Percentiles rank a stretch among this genome's conserved stretches.
Evolutionary conservation across 352 stramenopile species (phyloP).

Genomic region (Pythium vanterpoolii): DNA sequence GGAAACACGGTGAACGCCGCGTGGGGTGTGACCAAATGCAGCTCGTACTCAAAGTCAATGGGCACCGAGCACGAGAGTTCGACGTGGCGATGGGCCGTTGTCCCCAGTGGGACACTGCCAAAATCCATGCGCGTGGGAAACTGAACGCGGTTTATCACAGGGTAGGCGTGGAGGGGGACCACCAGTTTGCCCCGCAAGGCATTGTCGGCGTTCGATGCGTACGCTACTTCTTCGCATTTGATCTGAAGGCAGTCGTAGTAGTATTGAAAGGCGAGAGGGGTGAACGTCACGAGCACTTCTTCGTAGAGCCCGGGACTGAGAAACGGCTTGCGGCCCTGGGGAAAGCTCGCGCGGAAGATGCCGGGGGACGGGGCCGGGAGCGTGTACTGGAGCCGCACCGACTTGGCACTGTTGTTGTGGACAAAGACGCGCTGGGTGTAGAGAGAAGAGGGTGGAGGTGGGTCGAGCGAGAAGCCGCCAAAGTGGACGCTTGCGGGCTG

Average conservation of each 20-base stretch:
- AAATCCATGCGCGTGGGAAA: slow-evolving; percentile 85
- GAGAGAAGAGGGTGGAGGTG: slow-evolving; percentile 28
- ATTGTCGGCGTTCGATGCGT: slow-evolving; percentile 48
- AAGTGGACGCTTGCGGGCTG: slow-evolving; percentile 84
- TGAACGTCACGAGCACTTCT: slow-evolving; percentile 77
- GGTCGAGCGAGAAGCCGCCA: slow-evolving; percentile 69
- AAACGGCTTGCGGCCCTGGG: slow-evolving; percentile 48
- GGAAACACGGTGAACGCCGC: slow-evolving; percentile 79
- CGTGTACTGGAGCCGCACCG: slow-evolving; percentile 68
- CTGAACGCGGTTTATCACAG: slow-evolving; percentile 70
- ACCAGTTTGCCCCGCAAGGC: slow-evolving; percentile 40
- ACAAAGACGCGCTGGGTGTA: slow-evolving; percentile 66
- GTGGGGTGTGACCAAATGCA: slow-evolving; percentile 61
- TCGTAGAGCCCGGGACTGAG: slow-evolving; percentile 74
- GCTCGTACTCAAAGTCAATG: slow-evolving; percentile 87
- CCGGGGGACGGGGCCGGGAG: slow-evolving; percentile 31
- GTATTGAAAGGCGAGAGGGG: slow-evolving; percentile 73
- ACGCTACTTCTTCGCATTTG: slow-evolving; percentile 65
- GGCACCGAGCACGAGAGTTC: slow-evolving; percentile 74
- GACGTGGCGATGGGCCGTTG: slow-evolving; percentile 37
- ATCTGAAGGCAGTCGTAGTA: slow-evolving; percentile 89
- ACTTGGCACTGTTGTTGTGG: slow-evolving; percentile 73
- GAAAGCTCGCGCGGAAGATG: slow-evolving; percentile 55
- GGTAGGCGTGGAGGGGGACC: slow-evolving; percentile 86
- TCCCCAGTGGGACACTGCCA: slow-evolving; percentile 53